phyloP scores from a whole-genome alignment of 2,329 filamentous ascomycete species.

The Fusarium sp. region DNA sequence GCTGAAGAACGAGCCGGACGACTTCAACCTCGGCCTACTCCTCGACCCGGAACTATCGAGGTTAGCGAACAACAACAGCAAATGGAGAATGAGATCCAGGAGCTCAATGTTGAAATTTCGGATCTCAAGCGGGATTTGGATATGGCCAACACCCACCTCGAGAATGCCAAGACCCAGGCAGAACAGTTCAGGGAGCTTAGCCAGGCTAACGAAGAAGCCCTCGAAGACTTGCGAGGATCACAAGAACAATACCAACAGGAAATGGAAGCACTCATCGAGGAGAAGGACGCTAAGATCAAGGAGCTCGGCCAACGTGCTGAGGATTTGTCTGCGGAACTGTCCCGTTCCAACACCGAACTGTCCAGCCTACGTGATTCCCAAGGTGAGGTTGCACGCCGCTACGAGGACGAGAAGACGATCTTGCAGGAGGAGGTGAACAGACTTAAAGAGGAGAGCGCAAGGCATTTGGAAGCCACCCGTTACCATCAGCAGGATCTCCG shows the following conservation, averaged over 20 bases:
- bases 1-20: constrained; percentile 89
- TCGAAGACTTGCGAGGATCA: constrained; percentile 82
- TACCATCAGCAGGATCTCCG: constrained; percentile 93
- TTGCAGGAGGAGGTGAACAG: constrained; percentile 84
- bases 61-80: constrained; percentile 62
- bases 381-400: constrained; percentile 76
- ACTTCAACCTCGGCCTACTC: constrained; percentile 82
- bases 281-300: constrained; percentile 83
- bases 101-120: constrained; percentile 84
- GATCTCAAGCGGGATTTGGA: constrained; percentile 91
- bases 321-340: constrained; percentile 85
- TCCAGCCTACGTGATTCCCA: constrained; percentile 84
- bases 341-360: constrained; percentile 84
- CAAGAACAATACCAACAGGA: constrained; percentile 91
- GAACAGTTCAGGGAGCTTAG: constrained; percentile 92
- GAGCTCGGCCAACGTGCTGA: constrained; percentile 87
- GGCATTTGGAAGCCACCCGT: constrained; percentile 81
- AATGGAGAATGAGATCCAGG: constrained; percentile 75
- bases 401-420: constrained; percentile 84
- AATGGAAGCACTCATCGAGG: constrained; percentile 78
- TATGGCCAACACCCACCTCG: constrained; percentile 81
- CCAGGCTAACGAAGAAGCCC: constrained; percentile 86
- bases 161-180: constrained; percentile 82
- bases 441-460: constrained; percentile 86
- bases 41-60: constrained; percentile 64